Evolutionary conservation across 192 early-diverging fungal species (phyloP).

Genomic region (Entophlyctis luteolus): DNA sequence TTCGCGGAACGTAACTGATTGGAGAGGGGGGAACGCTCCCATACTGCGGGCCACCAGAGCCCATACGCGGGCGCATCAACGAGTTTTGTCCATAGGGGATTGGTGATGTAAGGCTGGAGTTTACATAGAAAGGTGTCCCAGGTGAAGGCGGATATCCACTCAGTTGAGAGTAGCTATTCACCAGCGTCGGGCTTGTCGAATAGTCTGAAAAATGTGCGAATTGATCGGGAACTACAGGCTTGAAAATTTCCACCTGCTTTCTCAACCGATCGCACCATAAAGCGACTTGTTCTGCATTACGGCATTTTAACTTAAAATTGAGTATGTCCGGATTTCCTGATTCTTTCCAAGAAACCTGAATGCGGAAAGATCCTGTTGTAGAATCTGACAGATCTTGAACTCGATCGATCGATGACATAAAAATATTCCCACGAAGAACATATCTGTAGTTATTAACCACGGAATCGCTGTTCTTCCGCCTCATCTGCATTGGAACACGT

Average conservation of each 20-base stretch:
- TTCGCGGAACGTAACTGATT: too few species aligned
- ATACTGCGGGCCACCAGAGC: too few species aligned
- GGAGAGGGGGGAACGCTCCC: too few species aligned
- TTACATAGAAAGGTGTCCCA: too few species aligned
- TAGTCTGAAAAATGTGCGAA: too few species aligned
- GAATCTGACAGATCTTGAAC: conserved; percentile 60
- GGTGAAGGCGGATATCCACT: too few species aligned
- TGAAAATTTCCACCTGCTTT: conserved; percentile 40
- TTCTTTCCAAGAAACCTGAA: conserved; percentile 79
- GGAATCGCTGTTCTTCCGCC: background rate
- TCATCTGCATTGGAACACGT: conserved; percentile 47
- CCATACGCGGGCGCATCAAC: too few species aligned
- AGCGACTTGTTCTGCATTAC: conserved; percentile 88
- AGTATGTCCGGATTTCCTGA: conserved; percentile 65
- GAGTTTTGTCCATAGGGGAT: too few species aligned
- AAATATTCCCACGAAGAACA: conserved; percentile 80
- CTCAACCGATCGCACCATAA: conserved; percentile 82
- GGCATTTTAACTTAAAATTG: conserved; percentile 81
- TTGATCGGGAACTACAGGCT: too few species aligned
- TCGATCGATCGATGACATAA: conserved; percentile 71
- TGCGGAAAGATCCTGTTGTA: conserved; percentile 32
- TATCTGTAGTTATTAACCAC: conserved; percentile 22
- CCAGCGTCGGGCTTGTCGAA: too few species aligned
- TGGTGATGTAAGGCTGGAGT: too few species aligned
- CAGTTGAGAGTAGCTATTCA: too few species aligned